Percentiles rank a stretch among this genome's conserved stretches.
phyloP scores from a whole-genome alignment of 2,329 filamentous ascomycete genomes.

The Alternaria metachromatica region DNA sequence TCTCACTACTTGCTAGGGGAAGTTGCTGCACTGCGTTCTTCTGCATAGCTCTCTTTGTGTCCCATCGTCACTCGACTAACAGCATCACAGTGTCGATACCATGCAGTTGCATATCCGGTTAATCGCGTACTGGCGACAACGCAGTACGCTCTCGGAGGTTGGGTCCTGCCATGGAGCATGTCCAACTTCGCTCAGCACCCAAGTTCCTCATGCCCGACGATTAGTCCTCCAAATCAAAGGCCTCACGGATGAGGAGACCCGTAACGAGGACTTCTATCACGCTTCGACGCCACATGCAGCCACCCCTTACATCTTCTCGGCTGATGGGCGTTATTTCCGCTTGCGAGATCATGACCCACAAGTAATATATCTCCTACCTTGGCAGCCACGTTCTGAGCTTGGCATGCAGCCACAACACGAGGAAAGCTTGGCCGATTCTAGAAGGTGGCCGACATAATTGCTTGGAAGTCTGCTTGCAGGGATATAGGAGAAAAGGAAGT shows the following conservation, averaged over 20 bases:
- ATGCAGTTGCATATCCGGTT: not conserved
- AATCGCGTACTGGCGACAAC: not conserved
- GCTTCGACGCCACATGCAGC: not conserved
- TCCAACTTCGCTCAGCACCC: not conserved
- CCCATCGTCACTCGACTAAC: not conserved
- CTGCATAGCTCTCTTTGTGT: not conserved
- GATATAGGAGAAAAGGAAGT: not conserved
- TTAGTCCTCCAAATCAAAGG: not conserved
- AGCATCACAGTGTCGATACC: not conserved
- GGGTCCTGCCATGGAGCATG: fast-evolving
- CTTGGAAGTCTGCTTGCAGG: not conserved
- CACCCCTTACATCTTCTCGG: not conserved
- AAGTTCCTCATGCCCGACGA: not conserved
- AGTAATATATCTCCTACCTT: not conserved
- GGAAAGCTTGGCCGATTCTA: not conserved
- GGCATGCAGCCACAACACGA: not conserved
- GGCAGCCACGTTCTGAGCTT: not conserved
- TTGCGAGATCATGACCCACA: not conserved
- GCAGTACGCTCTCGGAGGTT: not conserved
- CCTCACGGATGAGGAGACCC: not conserved
- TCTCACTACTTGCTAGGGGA: not conserved
- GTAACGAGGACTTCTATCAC: not conserved
- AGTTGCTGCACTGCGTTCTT: not conserved
- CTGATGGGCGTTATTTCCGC: not conserved
- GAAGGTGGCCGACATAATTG: not conserved